A percentile compares a stretch with the other conserved stretches of the same genome.
phyloP scores from a whole-genome alignment of 163 green algal species.

The Chloroidium sp. region DNA sequence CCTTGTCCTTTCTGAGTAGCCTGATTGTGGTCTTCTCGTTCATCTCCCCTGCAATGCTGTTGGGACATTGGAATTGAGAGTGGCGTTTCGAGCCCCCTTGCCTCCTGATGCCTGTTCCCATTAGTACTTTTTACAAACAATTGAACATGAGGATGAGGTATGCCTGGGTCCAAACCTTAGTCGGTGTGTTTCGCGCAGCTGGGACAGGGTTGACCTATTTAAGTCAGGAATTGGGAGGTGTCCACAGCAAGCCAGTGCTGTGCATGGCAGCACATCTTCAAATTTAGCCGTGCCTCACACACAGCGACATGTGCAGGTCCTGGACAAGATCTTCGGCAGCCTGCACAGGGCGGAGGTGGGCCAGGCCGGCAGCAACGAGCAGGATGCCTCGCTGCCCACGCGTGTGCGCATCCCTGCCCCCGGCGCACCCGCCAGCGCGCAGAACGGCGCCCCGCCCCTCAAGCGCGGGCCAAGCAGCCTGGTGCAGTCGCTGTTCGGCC shows the following conservation, averaged over 20 bases:
- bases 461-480: slow-evolving; percentile 22
- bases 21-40: background rate
- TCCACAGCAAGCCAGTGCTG: no score
- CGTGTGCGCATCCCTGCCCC: slow-evolving; percentile 12
- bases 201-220: no score
- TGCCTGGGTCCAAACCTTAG: no score
- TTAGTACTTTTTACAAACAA: no score
- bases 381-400: slow-evolving; percentile 42
- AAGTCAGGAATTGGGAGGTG: background rate
- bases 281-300: background rate
- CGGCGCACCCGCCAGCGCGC: background rate
- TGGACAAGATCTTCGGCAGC: slow-evolving; percentile 51
- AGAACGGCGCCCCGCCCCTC: background rate
- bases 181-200: no score
- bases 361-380: slow-evolving; percentile 1
- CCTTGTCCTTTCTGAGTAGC: background rate
- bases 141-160: no score
- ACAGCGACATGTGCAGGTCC: slow-evolving; percentile 33
- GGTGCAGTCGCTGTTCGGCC: slow-evolving; percentile 67
- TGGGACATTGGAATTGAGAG: no score
- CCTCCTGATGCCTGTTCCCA: no score
- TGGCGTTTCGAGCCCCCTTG: no score
- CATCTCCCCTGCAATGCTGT: no score
- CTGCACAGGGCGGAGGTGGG: slow-evolving; percentile 47
- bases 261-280: background rate